A percentile compares a stretch with the other conserved stretches of the same genome.
Conservation (phyloP, 202 grass and related monocot genomes). For the Panicum hallii region DNA sequence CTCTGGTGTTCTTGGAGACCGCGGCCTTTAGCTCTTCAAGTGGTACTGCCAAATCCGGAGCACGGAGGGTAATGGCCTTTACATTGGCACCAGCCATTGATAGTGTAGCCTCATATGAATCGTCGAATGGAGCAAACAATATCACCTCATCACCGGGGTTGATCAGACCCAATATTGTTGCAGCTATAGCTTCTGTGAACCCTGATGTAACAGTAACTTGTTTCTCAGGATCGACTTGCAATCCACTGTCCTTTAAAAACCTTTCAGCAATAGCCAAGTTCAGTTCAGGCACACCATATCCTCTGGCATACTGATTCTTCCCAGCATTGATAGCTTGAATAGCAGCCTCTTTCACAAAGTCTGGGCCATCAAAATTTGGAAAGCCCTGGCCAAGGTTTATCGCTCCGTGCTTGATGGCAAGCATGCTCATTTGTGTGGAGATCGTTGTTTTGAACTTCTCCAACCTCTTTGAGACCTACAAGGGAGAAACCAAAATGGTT, state of each 20-base stretch:
- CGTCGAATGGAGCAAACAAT: conserved; percentile 93
- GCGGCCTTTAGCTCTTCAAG: conserved; percentile 69
- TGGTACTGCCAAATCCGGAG: conserved; percentile 83
- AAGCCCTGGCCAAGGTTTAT: conserved; percentile 98
- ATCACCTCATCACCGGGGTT: conserved; percentile 98
- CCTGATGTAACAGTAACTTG: conserved; percentile 96
- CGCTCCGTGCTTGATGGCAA: conserved; percentile 90
- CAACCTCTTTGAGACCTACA: conserved; percentile 81
- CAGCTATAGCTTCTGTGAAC: conserved; percentile 97
- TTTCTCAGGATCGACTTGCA: conserved; percentile 79
- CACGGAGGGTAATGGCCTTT: conserved; percentile 73
- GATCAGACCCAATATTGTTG: conserved; percentile 87
- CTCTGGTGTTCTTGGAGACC: conserved; percentile 75
- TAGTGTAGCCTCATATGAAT: conserved; percentile 84
- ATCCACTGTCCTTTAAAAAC: conserved; percentile 79
- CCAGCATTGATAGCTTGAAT: conserved; percentile 87
- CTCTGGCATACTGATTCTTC: conserved; percentile 97
- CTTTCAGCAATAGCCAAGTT: conserved; percentile 75
- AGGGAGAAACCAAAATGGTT: conserved; percentile 13
- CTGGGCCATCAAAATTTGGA: conserved; percentile 97
- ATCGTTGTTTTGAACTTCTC: conserved; percentile 98
- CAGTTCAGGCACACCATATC: conserved; percentile 81
- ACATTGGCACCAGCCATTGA: conserved; percentile 94
- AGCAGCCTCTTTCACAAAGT: conserved; percentile 92
- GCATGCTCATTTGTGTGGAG: conserved; percentile 98